A percentile compares a stretch with the other conserved stretches of the same genome.
phyloP scores from a whole-genome alignment of 2,329 filamentous ascomycete genomes.

The Colletotrichum lini region DNA sequence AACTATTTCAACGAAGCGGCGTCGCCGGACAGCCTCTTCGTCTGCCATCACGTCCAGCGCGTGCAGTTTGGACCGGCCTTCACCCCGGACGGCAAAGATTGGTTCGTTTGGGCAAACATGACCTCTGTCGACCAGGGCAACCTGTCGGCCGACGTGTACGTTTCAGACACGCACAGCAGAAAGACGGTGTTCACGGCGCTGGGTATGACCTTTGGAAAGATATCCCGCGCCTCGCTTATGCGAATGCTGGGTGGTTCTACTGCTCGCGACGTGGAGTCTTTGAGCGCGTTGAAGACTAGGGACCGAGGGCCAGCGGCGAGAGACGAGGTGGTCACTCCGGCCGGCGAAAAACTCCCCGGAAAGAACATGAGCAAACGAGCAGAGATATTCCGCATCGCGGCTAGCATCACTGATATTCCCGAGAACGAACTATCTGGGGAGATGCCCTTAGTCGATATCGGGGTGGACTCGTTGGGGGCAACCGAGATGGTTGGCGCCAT shows the following conservation, averaged over 20 bases:
- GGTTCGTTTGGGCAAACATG: conserved; percentile 15
- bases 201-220: conserved; percentile 13
- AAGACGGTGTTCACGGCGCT: conserved; percentile 17
- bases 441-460: background rate
- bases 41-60: conserved; percentile 20
- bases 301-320: fast-evolving
- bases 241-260: background rate
- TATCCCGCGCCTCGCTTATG: background rate
- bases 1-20: conserved; percentile 36
- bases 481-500: conserved; percentile 19
- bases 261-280: background rate
- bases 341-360: too few relatives aligned
- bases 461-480: conserved; percentile 17
- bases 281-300: fast-evolving
- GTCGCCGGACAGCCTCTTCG: background rate
- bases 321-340: fast-evolving
- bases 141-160: conserved; percentile 14
- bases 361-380: background rate
- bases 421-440: background rate
- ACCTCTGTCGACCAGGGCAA: background rate
- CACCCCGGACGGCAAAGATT: conserved; percentile 6
- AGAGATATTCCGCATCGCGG: conserved; percentile 8
- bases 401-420: conserved; percentile 11
- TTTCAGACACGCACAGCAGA: background rate
- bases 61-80: conserved; percentile 7